A percentile compares a stretch with the other conserved stretches of the same genome.
phyloP scores from a whole-genome alignment of 2,329 filamentous ascomycete genomes.

The Aspergillus aculeatus region DNA sequence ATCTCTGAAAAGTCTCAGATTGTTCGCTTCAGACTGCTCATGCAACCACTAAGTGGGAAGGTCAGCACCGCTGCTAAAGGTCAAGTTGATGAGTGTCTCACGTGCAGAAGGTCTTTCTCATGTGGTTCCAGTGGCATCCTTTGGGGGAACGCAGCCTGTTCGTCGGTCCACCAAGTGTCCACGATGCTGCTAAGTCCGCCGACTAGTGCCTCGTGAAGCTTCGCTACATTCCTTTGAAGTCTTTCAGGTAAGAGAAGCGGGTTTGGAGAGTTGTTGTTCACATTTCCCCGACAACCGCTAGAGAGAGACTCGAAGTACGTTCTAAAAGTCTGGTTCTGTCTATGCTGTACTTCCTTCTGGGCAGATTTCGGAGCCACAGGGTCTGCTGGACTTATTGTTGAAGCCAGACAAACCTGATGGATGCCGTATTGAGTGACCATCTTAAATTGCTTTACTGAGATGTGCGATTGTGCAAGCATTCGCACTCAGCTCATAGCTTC shows the following conservation, averaged over 20 bases:
- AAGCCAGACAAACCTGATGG: background rate
- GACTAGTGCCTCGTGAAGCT: conserved; percentile 20
- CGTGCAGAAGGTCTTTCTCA: conserved; percentile 26
- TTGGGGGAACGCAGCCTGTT: conserved; percentile 19
- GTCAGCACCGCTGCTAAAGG: background rate
- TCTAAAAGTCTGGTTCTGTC: background rate
- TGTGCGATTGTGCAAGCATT: background rate
- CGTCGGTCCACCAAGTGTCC: conserved; percentile 30
- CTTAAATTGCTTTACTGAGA: background rate
- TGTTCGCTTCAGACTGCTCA: background rate
- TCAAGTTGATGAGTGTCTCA: background rate
- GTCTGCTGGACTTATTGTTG: background rate
- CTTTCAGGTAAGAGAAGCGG: background rate
- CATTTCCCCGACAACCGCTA: background rate
- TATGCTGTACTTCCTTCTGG: background rate
- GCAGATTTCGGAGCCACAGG: background rate
- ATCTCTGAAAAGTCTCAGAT: conserved; percentile 10
- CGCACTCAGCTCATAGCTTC: background rate
- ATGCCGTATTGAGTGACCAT: background rate
- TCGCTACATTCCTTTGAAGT: background rate
- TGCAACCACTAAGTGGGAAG: conserved; percentile 7
- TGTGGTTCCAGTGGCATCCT: conserved; percentile 28
- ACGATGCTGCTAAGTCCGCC: conserved; percentile 25
- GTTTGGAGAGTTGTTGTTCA: background rate
- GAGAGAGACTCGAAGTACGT: background rate